Base-by-base conservation (phyloP, 441 rosid genomes). In the Mallotus repandus region DNA sequence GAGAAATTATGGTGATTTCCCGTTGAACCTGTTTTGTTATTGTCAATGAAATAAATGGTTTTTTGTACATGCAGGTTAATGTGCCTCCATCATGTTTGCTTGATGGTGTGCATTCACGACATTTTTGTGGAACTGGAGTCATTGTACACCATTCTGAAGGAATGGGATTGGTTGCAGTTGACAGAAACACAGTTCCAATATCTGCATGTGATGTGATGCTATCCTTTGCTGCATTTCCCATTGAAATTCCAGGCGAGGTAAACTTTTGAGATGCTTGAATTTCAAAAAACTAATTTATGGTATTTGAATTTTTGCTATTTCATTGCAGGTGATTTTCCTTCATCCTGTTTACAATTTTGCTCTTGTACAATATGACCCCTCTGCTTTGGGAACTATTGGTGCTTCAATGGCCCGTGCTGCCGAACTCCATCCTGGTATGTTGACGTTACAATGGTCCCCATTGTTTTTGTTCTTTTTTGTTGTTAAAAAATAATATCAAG, bases 211-310 rank as follows among this genome's bases (percentile, higher is more conserved):
- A 96, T 81, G 92, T 96, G 89, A 89, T 96, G 92, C 73, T 93
- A 82, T 93, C 99, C 21, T 96, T 96, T 80, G 94, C 98, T 76
- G 99, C 98, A 74, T 93, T 84, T 82, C 98, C 99, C 57, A 87
- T 93, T 76, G 99, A 96, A 88, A 88, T 93, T 85, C 98, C 98
- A 22, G 99, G 98, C 73, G 93, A 93, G 97, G 98, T 96, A 82
- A 81, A 72, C 43, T 67, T 73, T 74, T 49, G 45, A 54, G 45
- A 38, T 64, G 57, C 50, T 66, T 61, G 46, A 52, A 74, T 68
- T 43, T 16, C 63, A 60, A 56, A 56, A 74, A 73, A 53, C 19
- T 10, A 29, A 62, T 70, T 10, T 52, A 18, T 59, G 59, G 53
- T 32, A 72, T 80, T 74, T 69, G 67, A 77, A 68, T 73, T 81